Evolutionary conservation across 2,329 filamentous ascomycete genomes (phyloP).

Genomic region (Ceratocystis variospora): DNA sequence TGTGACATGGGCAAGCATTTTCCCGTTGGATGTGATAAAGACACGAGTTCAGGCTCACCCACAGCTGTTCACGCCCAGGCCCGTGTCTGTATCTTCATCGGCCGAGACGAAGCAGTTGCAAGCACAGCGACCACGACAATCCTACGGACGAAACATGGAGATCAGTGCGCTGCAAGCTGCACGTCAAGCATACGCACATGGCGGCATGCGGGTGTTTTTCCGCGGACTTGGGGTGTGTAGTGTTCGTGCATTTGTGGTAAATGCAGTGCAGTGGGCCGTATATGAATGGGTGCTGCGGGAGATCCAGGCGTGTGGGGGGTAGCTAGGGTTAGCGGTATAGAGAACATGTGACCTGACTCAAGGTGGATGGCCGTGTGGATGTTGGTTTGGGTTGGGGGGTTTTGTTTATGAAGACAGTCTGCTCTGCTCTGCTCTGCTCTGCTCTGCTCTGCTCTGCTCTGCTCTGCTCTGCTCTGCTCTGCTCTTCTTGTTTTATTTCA

Average conservation of each 20-base stretch:
- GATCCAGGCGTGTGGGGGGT: conserved; percentile 25
- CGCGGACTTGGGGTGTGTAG: conserved; percentile 69
- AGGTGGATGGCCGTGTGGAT: neutral
- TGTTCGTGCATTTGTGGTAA: conserved; percentile 75
- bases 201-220: conserved; percentile 53
- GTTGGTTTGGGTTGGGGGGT: neutral
- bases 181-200: conserved; percentile 48
- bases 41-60: conserved; percentile 56
- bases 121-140: conserved; percentile 25
- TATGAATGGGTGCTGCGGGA: conserved; percentile 77
- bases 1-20: conserved; percentile 78
- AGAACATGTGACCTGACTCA: too few relatives aligned
- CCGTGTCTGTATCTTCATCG: too few relatives aligned
- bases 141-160: conserved; percentile 24
- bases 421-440: too few relatives aligned
- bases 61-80: neutral
- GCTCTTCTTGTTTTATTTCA: too few relatives aligned
- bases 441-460: too few relatives aligned
- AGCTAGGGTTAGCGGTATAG: too few relatives aligned
- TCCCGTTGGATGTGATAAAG: conserved; percentile 85
- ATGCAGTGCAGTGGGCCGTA: conserved; percentile 82
- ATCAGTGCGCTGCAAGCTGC: conserved; percentile 50
- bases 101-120: neutral
- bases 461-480: too few relatives aligned
- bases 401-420: too few relatives aligned